phyloP scores from a whole-genome alignment of 2,329 filamentous ascomycete genomes.

The Arthroderma uncinatum region DNA sequence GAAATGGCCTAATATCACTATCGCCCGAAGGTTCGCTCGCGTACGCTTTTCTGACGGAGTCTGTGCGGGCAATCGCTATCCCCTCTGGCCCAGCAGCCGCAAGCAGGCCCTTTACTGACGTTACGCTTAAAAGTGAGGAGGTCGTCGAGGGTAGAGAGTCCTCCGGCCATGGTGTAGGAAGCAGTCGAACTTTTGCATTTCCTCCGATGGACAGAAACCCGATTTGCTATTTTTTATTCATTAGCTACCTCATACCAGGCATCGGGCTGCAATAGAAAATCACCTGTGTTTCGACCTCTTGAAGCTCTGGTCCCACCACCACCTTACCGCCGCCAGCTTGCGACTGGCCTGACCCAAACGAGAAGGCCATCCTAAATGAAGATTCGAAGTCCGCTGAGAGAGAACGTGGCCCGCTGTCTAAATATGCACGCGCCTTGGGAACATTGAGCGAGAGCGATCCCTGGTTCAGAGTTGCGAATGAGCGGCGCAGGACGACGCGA shows the following conservation, averaged over 20 bases:
- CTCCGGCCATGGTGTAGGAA: conserved; percentile 65
- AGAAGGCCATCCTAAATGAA: conserved; percentile 48
- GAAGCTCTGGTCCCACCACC: conserved; percentile 54
- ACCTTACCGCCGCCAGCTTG: conserved; percentile 25
- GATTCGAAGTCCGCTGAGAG: conserved; percentile 29
- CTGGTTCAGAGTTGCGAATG: conserved; percentile 25
- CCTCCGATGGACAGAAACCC: conserved; percentile 72
- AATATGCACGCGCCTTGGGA: conserved; percentile 22
- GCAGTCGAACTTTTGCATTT: conserved; percentile 67
- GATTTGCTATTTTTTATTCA: conserved; percentile 45
- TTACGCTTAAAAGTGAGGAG: conserved; percentile 73
- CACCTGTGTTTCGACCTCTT: conserved; percentile 75
- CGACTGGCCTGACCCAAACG: conserved; percentile 41
- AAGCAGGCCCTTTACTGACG: conserved; percentile 66
- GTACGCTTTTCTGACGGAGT: conserved; percentile 67
- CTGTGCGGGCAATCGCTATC: conserved; percentile 64
- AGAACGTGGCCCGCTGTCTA: conserved; percentile 28
- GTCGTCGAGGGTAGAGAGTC: conserved; percentile 60
- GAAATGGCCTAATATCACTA: conserved; percentile 57
- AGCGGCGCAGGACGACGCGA: conserved; percentile 31
- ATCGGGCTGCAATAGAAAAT: not conserved
- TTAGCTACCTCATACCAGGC: conserved; percentile 3
- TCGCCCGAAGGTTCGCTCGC: conserved; percentile 46
- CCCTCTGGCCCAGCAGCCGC: conserved; percentile 77
- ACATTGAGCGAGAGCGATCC: conserved; percentile 26